Percentiles rank a stretch among this genome's conserved stretches.
phyloP scores from a whole-genome alignment of 2,329 filamentous ascomycete species.

The Penicillium olsonii region DNA sequence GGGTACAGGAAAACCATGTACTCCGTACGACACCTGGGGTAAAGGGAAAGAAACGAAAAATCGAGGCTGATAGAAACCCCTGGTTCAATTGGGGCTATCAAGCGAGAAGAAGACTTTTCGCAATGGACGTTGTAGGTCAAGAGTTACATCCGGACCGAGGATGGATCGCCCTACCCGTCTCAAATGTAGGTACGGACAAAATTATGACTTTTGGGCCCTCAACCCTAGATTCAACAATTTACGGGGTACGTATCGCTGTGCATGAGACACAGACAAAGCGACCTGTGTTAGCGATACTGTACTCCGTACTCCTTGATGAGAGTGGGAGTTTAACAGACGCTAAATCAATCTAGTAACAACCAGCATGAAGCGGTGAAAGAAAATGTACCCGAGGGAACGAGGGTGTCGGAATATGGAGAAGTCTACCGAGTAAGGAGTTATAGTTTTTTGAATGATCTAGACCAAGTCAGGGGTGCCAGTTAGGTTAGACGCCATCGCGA shows the following conservation, averaged over 20 bases:
- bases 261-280: background rate
- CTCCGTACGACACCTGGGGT: no score
- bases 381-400: background rate
- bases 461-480: background rate
- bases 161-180: background rate
- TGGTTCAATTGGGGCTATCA: background rate
- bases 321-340: background rate
- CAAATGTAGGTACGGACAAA: background rate
- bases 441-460: background rate
- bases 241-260: background rate
- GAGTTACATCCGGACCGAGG: background rate
- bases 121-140: background rate
- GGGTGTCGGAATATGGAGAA: background rate
- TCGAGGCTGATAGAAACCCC: no score
- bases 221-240: background rate
- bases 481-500: background rate
- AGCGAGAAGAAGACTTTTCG: background rate
- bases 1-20: no score
- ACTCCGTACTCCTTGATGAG: no score
- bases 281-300: no score
- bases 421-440: background rate
- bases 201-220: background rate
- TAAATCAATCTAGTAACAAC: background rate
- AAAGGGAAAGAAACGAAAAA: no score
- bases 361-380: constrained; percentile 6